A percentile compares a stretch with the other conserved stretches of the same genome.
These are phyloP conservation scores for Boletus eberwhitei DNA, from an alignment of 768 basidiomycete genomes.

Conservation along the genomic window DNA sequence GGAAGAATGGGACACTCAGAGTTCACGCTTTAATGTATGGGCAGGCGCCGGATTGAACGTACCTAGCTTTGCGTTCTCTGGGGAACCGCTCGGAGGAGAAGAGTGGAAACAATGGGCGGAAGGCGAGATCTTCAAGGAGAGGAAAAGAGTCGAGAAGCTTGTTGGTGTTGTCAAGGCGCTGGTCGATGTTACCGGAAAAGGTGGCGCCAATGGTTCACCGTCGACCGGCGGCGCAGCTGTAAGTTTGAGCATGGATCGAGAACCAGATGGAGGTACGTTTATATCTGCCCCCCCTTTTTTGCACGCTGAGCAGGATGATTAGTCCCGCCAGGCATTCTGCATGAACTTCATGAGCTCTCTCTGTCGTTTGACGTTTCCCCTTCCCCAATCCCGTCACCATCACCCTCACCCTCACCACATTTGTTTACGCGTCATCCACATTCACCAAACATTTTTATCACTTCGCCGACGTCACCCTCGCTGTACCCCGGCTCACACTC, in stretches of 20 bases:
- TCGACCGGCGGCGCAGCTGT: not conserved
- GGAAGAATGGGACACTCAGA: conserved; percentile 27
- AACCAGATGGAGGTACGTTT: conserved; percentile 17
- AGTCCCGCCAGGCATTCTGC: conserved; percentile 23
- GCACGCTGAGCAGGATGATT: conserved; percentile 1
- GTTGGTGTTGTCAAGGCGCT: conserved; percentile 55
- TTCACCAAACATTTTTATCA: conserved; percentile 71
- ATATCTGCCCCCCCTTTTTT: not conserved
- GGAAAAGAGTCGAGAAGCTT: conserved; percentile 59
- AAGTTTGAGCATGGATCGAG: conserved; percentile 5
- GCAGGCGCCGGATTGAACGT: conserved; percentile 10
- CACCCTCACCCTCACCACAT: conserved; percentile 28
- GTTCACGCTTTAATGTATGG: conserved; percentile 13
- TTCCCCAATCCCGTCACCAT: conserved; percentile 24
- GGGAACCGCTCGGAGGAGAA: conserved; percentile 10
- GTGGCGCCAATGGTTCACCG: conserved; percentile 16
- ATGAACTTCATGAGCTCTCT: conserved; percentile 28
- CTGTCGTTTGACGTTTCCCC: conserved; percentile 22
- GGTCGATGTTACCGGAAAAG: conserved; percentile 57
- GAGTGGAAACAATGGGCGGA: conserved; percentile 32
- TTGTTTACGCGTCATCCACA: conserved; percentile 13
- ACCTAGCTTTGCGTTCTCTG: conserved; percentile 10
- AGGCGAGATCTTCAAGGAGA: conserved; percentile 50
- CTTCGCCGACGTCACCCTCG: conserved; percentile 52
- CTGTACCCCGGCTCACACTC: conserved; percentile 20